Evolutionary conservation across 495 filamentous ascomycete genomes (phyloP), one percentile per base, ranked within the genome.

Genomic region (Ramalina peruviana): DNA sequence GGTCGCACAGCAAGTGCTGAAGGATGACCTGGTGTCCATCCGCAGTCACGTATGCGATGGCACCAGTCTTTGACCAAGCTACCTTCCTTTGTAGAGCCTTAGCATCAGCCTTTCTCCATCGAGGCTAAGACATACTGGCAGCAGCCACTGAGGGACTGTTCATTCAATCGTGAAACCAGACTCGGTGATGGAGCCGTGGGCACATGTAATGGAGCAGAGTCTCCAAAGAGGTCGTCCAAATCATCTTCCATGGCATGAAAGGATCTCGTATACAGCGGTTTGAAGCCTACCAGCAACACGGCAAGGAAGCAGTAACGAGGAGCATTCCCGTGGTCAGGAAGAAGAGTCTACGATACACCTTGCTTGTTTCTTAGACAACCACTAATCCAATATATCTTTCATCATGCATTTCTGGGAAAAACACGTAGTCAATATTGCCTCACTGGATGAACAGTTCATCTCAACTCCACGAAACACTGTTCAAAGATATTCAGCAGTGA

Each of bases 11-110:
- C 9, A 97, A 70, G 62, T 85, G 80, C 43, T 81, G 77, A 12
- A 93, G 67, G 52, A 81, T 76, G 27, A 96, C 68, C 6, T 69
- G 71, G 20, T 72, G 72, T 20, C 83, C 81, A 62, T 85, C 78
- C n/a, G 74, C 64, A 20, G 80, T 75, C 56, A 97, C 83, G 49
- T 81, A 81, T 26, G 90, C 90, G 62, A 97, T 85, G 57, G 80
- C 87, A 49, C 92, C 92, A 59, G 80, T 70, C 50, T 82, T 86
- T 16, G 92, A 95, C 93, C 93, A 97, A 43, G 82, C 82, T 47
- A 96, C 75, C 53, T 76, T 82, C 56, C 88, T 94, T 57, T 13
- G 6, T 19, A 48, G 30, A 17, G 33, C 41, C 69, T 53, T 62
- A 61, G 49, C 7, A 53, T 40, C 52, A 36, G 15, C n/a, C 46